These are phyloP conservation scores for Rhizopogon rudus DNA, from an alignment of 768 basidiomycete species.

Conservation along the genomic window DNA sequence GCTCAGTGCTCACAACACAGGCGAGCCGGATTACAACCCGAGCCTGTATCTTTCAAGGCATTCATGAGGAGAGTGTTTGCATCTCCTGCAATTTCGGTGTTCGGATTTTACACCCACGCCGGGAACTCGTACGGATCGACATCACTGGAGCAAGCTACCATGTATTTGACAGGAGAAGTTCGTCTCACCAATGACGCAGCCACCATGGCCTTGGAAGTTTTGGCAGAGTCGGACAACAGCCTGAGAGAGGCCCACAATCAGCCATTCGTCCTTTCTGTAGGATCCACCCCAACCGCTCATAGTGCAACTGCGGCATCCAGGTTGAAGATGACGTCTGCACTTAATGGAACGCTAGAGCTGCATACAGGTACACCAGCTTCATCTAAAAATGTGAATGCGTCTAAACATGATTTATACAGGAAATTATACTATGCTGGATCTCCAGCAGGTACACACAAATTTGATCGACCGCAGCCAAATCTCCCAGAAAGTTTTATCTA, in stretches of 20 bases:
- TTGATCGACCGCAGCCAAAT: constrained; percentile 53
- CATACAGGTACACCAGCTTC: constrained; percentile 53
- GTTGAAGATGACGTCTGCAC: constrained; percentile 35
- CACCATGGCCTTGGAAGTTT: constrained; percentile 42
- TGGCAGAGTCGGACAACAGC: constrained; percentile 31
- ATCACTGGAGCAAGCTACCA: constrained; percentile 57
- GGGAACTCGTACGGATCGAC: constrained; percentile 76
- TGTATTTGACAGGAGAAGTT: constrained; percentile 66
- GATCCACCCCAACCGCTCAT: constrained; percentile 87
- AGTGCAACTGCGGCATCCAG: constrained; percentile 55
- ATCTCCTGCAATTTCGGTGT: constrained; percentile 56
- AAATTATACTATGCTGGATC: constrained; percentile 79
- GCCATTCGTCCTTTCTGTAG: constrained; percentile 72
- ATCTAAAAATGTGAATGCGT: not conserved
- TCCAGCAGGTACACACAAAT: constrained; percentile 77
- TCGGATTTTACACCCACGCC: constrained; percentile 82
- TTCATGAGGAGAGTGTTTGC: constrained; percentile 49
- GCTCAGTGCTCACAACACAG: constrained; percentile 33
- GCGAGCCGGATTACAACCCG: constrained; percentile 64
- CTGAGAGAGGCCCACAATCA: constrained; percentile 25
- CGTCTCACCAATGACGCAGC: constrained; percentile 66
- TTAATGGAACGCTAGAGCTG: constrained; percentile 66
- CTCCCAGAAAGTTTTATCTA: constrained; percentile 64
- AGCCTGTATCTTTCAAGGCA: constrained; percentile 47
- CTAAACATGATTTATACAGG: constrained; percentile 33